phyloP scores from a whole-genome alignment of 2,329 filamentous ascomycete species.

The Penicillium vulpinum region DNA sequence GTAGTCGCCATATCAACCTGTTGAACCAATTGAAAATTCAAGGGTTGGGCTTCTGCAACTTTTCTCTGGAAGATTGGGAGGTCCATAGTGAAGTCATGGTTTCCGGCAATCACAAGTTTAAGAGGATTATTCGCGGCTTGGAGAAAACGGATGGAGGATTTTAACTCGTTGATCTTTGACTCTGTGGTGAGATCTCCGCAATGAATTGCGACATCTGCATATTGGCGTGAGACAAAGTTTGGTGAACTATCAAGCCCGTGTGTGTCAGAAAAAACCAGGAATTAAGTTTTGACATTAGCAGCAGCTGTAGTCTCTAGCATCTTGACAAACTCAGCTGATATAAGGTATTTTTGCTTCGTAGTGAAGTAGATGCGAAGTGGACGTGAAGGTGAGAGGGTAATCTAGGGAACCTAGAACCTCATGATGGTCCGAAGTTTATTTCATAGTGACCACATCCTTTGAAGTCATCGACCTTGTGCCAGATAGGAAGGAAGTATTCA shows the following conservation, averaged over 20 bases:
- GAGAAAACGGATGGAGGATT: conserved; percentile 45
- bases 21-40: conserved; percentile 32
- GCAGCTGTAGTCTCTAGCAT: neutral
- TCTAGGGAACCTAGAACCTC: too few relatives aligned
- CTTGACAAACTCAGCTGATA: neutral
- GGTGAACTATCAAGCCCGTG: neutral
- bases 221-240: neutral
- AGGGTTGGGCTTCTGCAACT: conserved; percentile 27
- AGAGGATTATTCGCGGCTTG: conserved; percentile 48
- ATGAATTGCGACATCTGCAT: conserved; percentile 16
- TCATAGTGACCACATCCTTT: too few relatives aligned
- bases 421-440: too few relatives aligned
- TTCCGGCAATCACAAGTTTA: conserved; percentile 58
- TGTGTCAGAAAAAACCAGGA: neutral
- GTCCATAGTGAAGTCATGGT: conserved; percentile 52
- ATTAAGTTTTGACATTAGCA: neutral
- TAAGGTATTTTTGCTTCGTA: neutral
- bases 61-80: conserved; percentile 18
- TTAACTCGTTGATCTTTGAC: conserved; percentile 16
- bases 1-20: conserved; percentile 44
- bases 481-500: too few relatives aligned
- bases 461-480: too few relatives aligned
- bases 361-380: too few relatives aligned
- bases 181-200: conserved; percentile 16
- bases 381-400: too few relatives aligned